Percentiles rank a stretch among this genome's conserved stretches.
These are phyloP conservation scores for Phytophthora chlamydospora DNA, from an alignment of 352 stramenopile species.

Conservation along the genomic window DNA sequence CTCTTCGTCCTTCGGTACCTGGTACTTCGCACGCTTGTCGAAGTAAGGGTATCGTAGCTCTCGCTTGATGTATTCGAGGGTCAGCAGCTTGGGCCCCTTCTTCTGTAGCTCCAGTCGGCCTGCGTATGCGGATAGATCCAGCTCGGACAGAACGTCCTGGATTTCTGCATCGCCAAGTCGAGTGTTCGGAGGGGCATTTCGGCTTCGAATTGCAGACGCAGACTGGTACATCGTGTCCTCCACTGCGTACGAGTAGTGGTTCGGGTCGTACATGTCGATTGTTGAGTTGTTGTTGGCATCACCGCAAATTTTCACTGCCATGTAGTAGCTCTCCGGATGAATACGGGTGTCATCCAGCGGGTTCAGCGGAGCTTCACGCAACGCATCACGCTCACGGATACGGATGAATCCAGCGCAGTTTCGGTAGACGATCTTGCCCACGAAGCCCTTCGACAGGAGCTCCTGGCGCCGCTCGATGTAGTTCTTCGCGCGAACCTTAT, in stretches of 20 bases:
- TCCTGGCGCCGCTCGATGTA: slow-evolving; percentile 89
- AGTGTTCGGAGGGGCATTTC: slow-evolving; percentile 57
- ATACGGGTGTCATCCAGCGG: slow-evolving; percentile 89
- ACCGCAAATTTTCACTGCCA: slow-evolving; percentile 92
- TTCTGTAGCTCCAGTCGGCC: slow-evolving; percentile 88
- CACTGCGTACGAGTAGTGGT: slow-evolving; percentile 90
- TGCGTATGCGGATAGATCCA: slow-evolving; percentile 88
- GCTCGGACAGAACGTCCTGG: slow-evolving; percentile 84
- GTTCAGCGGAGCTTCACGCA: slow-evolving; percentile 87
- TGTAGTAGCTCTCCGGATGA: slow-evolving; percentile 92
- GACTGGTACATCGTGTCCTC: slow-evolving; percentile 93
- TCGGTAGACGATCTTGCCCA: slow-evolving; percentile 88
- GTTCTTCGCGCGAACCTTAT: slow-evolving; percentile 85
- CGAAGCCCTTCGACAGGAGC: slow-evolving; percentile 80
- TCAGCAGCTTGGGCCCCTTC: slow-evolving; percentile 88
- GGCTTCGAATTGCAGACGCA: slow-evolving; percentile 79
- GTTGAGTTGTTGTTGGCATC: slow-evolving; percentile 92
- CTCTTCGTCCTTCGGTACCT: slow-evolving; percentile 84
- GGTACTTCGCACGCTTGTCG: slow-evolving; percentile 86
- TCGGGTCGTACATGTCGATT: slow-evolving; percentile 92
- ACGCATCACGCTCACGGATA: slow-evolving; percentile 84
- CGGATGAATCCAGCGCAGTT: slow-evolving; percentile 89
- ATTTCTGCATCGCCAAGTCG: slow-evolving; percentile 81
- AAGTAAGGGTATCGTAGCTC: slow-evolving; percentile 91
- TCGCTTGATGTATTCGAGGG: slow-evolving; percentile 89